Base-by-base conservation (phyloP, 108 stramenopile species). In the Skeletonema menzelii region DNA sequence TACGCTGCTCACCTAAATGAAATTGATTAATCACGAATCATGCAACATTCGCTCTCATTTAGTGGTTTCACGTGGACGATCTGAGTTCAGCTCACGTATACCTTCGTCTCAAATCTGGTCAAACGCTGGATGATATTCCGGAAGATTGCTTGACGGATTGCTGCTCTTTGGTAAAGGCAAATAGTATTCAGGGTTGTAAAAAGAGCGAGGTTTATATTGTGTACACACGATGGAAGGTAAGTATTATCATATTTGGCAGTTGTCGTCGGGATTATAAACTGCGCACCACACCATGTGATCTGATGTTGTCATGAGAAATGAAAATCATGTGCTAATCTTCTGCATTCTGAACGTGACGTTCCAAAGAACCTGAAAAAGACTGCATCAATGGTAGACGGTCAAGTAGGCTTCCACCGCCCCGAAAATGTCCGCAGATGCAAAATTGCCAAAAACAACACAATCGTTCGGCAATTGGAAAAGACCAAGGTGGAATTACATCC, bases 41-140 rank as follows among this genome's bases (percentile, higher is more conserved):
- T 38, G 13, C 37, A 13, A 11, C 2, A 10, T 37, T 37, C 8
- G 3, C 40, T 0, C 14, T 42, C 40, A 42, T 15, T n/a, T 15
- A 42, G 14, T 98, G 97, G 97, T 99, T 98, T 69, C 98, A 99
- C 72, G 98, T 99, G n/a, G 98, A 99, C 64, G 92, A 98, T 74
- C 72, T 99, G 27, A 88, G 86, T 63, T 97, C 97, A 5, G 99
- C 99, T 27, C 99, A 99, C 76, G 98, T 99, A 2, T 99, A 99
- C 77, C 76, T 99, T 35, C 91, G 99, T n/a, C 85, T 97, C 72
- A 88, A 92, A 15, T 85, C 88, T 1, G 92, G 84, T 8, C 88
- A 95, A 86, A 88, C 91, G 24, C 64, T 98, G 65, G 92, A 95
- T 46, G 97, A 98, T 44, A 85, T 95, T 24, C 61, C 84, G 2